Conservation (phyloP, 768 basidiomycete species). For the Terana coerulea region DNA sequence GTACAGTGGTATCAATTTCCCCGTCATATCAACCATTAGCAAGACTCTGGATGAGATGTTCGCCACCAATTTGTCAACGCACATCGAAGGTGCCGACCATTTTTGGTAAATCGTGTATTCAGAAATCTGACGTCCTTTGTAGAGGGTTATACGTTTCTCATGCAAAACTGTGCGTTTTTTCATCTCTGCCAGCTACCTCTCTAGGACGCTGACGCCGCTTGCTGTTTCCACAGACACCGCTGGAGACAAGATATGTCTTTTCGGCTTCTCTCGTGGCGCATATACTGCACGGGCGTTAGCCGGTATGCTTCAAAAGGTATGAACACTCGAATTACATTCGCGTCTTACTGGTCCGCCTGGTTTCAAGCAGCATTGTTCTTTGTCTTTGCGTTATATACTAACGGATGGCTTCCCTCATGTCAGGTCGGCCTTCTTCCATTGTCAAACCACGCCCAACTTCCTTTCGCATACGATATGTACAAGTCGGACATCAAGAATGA, state of each 20-base stretch:
- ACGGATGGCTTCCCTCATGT: too few species aligned
- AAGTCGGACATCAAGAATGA: slow-evolving; percentile 13
- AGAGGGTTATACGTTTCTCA: slow-evolving; percentile 56
- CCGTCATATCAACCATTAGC: slow-evolving; percentile 32
- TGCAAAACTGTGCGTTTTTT: slow-evolving; percentile 46
- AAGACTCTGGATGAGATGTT: slow-evolving; percentile 46
- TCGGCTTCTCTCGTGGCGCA: slow-evolving; percentile 67
- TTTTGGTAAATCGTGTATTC: background rate
- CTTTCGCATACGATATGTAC: slow-evolving; percentile 27
- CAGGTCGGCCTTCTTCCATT: slow-evolving; percentile 27
- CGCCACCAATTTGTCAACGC: slow-evolving; percentile 43
- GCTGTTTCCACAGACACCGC: slow-evolving; percentile 31
- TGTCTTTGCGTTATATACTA: background rate
- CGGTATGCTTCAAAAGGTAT: slow-evolving; percentile 29
- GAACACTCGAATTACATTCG: too few species aligned
- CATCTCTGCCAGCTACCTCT: too few species aligned
- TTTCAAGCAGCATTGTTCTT: background rate
- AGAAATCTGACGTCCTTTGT: background rate
- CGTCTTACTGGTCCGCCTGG: background rate
- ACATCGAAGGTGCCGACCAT: slow-evolving; percentile 43
- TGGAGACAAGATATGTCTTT: slow-evolving; percentile 60
- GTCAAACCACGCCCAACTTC: slow-evolving; percentile 27
- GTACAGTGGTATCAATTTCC: slow-evolving; percentile 38
- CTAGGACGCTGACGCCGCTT: too few species aligned
- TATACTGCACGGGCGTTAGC: slow-evolving; percentile 50